A percentile compares a stretch with the other conserved stretches of the same genome.
Evolutionary conservation across 1,284 basidiomycete species (phyloP).

Genomic region (Wallemia hederae): DNA sequence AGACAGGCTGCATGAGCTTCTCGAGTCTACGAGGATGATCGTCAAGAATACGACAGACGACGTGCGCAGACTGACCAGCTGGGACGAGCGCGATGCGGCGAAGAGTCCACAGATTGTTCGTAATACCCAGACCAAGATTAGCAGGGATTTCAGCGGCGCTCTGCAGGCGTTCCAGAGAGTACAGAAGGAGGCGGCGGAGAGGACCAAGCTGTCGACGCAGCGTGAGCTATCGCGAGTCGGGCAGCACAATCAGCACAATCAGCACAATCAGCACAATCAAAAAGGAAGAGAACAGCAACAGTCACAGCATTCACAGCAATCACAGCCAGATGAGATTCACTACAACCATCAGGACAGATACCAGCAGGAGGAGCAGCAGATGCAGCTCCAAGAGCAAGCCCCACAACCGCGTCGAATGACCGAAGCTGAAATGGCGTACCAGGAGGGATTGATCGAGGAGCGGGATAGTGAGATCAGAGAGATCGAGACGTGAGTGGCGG

Average conservation of each 20-base stretch:
- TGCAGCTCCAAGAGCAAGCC: conserved; percentile 12
- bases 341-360: conserved; percentile 8
- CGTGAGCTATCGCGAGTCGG: conserved; percentile 27
- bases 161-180: conserved; percentile 71
- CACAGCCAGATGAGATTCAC: neutral
- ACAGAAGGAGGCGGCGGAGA: conserved; percentile 60
- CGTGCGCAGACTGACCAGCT: conserved; percentile 51
- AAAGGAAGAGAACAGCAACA: conserved; percentile 31
- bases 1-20: conserved; percentile 50
- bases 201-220: conserved; percentile 35
- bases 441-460: conserved; percentile 83
- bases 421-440: conserved; percentile 74
- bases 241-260: neutral
- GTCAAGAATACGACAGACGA: conserved; percentile 78
- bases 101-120: conserved; percentile 4
- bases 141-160: conserved; percentile 69
- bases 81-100: conserved; percentile 30
- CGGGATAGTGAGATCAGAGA: conserved; percentile 83
- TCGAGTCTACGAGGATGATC: conserved; percentile 75
- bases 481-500: conserved; percentile 43
- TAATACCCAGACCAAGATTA: conserved; percentile 44
- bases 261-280: conserved; percentile 1
- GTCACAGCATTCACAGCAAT: conserved; percentile 20
- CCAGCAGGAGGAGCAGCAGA: conserved; percentile 14
- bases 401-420: conserved; percentile 28